These are phyloP conservation scores for Poa annua DNA, from an alignment of 176 grass and related monocot genomes.

Conservation along the genomic window DNA sequence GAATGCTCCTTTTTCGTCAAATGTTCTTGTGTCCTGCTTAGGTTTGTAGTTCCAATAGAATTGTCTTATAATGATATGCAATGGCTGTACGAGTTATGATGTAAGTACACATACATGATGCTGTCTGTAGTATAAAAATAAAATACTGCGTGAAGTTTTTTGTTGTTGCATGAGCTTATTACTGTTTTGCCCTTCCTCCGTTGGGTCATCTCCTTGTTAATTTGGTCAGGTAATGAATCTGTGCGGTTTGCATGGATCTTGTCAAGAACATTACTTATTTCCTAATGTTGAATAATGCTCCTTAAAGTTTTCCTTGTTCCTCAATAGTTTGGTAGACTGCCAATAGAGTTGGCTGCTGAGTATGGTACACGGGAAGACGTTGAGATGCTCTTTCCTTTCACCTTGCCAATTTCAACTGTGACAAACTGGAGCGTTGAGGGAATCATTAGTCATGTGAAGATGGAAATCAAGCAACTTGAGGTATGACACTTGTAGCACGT, in stretches of 20 bases:
- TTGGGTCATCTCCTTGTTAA: background rate
- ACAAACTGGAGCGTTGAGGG: background rate
- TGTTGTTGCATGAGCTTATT: background rate
- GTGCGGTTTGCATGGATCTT: background rate
- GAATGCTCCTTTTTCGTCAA: background rate
- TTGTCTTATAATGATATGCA: background rate
- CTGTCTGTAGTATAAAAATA: background rate
- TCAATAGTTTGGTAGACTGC: constrained; percentile 48
- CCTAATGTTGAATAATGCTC: background rate
- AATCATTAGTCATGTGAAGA: constrained; percentile 1
- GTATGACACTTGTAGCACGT: background rate
- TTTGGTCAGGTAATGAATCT: background rate
- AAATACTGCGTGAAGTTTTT: background rate
- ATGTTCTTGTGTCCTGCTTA: background rate
- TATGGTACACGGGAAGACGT: constrained; percentile 46
- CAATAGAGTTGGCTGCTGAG: constrained; percentile 59
- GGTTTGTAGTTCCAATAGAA: background rate
- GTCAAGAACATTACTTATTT: background rate
- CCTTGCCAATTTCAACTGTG: constrained; percentile 6
- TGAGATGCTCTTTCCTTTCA: constrained; percentile 54
- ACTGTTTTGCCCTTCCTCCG: background rate
- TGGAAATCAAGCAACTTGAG: constrained; percentile 33
- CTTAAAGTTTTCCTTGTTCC: background rate
- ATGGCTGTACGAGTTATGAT: background rate
- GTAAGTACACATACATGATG: background rate